Evolutionary conservation across 2,329 filamentous ascomycete genomes (phyloP), one percentile per base, ranked within the genome.

Genomic region (Pseudopyricularia javanii): DNA sequence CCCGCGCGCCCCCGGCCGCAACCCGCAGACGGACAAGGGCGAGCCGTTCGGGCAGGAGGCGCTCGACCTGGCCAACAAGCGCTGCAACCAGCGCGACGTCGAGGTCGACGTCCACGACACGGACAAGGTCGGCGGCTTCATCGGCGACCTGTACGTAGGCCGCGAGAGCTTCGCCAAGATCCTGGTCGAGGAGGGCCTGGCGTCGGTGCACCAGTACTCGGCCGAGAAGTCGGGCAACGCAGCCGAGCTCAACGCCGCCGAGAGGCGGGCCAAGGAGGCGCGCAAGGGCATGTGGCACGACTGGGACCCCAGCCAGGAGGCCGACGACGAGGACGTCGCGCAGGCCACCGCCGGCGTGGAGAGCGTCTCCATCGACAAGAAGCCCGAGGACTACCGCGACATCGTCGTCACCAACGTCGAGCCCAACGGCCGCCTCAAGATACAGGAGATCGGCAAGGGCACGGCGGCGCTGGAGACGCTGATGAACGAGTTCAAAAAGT

Each of bases 71-170:
- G 91, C 91, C 49, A 90, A 88, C 69, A 85, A 82, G 62, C 82
- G 91, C 54, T 90, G 86, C 71, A 86, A 90, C 74, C 93, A 98
- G 73, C 85, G 93, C 53, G 93, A 98, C 68, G 91, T 93, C 49
- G 91, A 97, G 69, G 88, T 98, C 54, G 91, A 98, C 61, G 86
- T 98, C 20, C 84, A 95, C 66, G 90, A 91, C 62, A 87, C 89
- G 59, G 93, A 98, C 76, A 97, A 96, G 75, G 85, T 93, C 26
- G 93, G 93, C 61, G 93, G 93, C 35, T 98, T 98, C 74, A 97
- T 98, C 60, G 93, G 93, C 53, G 88, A 89, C 14, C 76, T 98
- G 24, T 96, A 90, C 68, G 80, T 98, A 66, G 91, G 90, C 74
- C 87, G 91, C 52, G 91, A 97, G 70, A 97, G 88, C 73, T 95